Conservation (phyloP, 169 alveolate genomes). For the Eimeria sp. region DNA sequence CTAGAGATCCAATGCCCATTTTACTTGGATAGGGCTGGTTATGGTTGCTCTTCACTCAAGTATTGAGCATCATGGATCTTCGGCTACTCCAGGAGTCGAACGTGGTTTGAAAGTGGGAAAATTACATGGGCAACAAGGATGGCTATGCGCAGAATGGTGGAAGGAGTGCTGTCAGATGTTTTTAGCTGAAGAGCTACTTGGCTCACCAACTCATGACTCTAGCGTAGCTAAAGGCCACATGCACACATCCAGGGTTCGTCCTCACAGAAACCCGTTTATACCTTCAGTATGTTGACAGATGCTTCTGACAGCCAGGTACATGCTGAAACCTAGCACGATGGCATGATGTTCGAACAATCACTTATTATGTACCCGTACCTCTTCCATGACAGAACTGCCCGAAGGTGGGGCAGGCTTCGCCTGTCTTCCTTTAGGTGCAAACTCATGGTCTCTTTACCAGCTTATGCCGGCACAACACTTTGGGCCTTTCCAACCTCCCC, state of each 20-base stretch:
- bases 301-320: not conserved
- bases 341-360: not conserved
- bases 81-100: not conserved
- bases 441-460: not conserved
- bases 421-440: not conserved
- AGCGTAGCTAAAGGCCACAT: not conserved
- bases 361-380: not conserved
- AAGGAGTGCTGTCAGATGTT: not conserved
- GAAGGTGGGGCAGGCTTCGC: not conserved
- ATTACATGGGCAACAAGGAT: not conserved
- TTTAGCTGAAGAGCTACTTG: not conserved
- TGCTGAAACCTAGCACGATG: not conserved
- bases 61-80: not conserved
- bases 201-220: not conserved
- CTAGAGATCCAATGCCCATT: not conserved
- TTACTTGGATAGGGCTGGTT: not conserved
- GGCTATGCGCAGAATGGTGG: not conserved
- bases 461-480: not conserved
- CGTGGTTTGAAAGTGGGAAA: not conserved
- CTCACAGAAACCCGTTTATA: not conserved
- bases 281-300: not conserved
- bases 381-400: not conserved
- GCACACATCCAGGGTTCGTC: not conserved
- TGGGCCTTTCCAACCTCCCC: not conserved
- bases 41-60: not conserved